Base-by-base conservation (phyloP, 768 basidiomycete genomes). In the Rhizopogon roseolus region DNA sequence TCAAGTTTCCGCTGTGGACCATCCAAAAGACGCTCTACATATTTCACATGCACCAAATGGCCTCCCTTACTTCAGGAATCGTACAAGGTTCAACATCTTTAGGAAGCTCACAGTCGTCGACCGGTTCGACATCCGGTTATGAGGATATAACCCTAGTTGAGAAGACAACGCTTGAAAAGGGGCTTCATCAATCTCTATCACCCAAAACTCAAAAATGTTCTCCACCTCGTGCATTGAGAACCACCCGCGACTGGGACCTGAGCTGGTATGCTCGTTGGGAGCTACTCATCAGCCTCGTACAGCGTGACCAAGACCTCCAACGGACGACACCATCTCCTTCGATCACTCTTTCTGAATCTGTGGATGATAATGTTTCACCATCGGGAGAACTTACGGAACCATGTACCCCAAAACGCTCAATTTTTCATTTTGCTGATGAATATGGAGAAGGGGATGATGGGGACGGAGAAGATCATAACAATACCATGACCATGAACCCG, bases 1-100 rank as follows among this genome's bases (percentile, higher is more conserved):
- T 76, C 54, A 71, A 66, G 34, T 71, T 82, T 60, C 79, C 82
- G 4, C 63, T 81, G 44, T 86, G 85, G 81, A 87, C 86, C 17
- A 81, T 88, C 62, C 68, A 74, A 41, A 88, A 88, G 72, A 77
- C 75, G 39, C 59, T 87, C n/a, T 88, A 81, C 73, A 74, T 83
- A 66, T 77, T 77, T 56, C 81, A 84, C 57, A 64, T 88, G 61
- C 78, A 80, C 42, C 65, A 75, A 19, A 52, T 57, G 40, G 44
- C 50, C 38, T 19, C 28, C 32, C 16, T 5, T 25, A 27, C 32
- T 48, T n/a, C 51, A 8, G 14, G 34, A 14, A 19, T 36, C 9
- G 36, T 48, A 0, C 5, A 36, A 36, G 8, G 2, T 25, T 48
- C 46, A 22, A 16, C 3, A 5, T 48, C 34, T 22, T 36, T 34